A percentile compares a stretch with the other conserved stretches of the same genome.
Conservation (phyloP, 768 basidiomycete genomes). For the Tylopilus felleus region DNA sequence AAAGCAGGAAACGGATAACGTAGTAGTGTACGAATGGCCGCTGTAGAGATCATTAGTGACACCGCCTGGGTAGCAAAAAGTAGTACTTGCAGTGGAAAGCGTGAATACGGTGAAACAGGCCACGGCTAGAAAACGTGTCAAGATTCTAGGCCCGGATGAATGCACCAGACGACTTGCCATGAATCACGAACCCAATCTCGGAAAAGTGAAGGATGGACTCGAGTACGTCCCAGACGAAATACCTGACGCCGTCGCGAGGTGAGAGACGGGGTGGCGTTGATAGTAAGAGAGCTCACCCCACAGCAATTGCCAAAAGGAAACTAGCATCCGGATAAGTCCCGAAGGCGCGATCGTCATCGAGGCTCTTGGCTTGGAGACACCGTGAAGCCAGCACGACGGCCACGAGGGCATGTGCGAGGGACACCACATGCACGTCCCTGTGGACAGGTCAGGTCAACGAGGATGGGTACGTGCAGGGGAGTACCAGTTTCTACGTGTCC, state of each 20-base stretch:
- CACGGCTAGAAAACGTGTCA: constrained; percentile 39
- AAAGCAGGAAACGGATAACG: constrained; percentile 71
- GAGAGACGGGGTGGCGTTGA: background rate
- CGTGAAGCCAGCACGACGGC: constrained; percentile 62
- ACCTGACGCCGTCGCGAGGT: constrained; percentile 36
- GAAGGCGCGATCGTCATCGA: constrained; percentile 64
- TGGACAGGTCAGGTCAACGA: background rate
- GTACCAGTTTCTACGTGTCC: constrained; percentile 61
- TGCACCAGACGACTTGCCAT: constrained; percentile 46
- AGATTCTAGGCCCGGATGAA: background rate
- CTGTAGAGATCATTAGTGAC: constrained; percentile 31
- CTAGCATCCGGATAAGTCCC: constrained; percentile 67
- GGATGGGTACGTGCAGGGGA: background rate
- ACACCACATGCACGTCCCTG: constrained; percentile 71
- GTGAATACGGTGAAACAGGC: constrained; percentile 64
- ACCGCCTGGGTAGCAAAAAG: background rate
- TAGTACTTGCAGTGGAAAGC: constrained; percentile 62
- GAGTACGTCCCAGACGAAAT: constrained; percentile 82
- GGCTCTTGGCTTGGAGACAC: constrained; percentile 44
- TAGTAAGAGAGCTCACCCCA: constrained; percentile 47
- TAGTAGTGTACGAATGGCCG: constrained; percentile 80
- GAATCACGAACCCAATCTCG: constrained; percentile 72
- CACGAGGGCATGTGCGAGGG: constrained; percentile 67
- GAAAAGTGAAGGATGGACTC: constrained; percentile 67
- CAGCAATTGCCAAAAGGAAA: constrained; percentile 62